These are phyloP conservation scores for Kalmusia sp. DNA, from an alignment of 2,329 filamentous ascomycete genomes.

Conservation along the genomic window DNA sequence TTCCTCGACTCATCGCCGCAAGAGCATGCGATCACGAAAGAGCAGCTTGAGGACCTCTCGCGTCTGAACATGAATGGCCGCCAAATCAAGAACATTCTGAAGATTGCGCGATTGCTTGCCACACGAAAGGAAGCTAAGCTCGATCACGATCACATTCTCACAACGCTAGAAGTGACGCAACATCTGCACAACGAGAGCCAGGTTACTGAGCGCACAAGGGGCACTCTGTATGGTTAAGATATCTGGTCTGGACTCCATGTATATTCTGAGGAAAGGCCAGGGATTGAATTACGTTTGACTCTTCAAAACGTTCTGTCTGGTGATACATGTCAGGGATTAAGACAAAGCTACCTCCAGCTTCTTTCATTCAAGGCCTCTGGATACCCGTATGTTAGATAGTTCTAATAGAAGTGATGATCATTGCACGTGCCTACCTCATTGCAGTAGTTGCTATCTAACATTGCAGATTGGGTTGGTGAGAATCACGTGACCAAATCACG, in stretches of 20 bases:
- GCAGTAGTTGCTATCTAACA: no score
- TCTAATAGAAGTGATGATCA: no score
- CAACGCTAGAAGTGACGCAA: conserved; percentile 49
- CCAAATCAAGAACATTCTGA: conserved; percentile 54
- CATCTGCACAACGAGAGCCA: conserved; percentile 48
- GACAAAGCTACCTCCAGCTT: no score
- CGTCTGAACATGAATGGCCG: conserved; percentile 49
- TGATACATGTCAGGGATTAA: no score
- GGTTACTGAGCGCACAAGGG: conserved; percentile 35
- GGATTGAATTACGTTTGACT: no score
- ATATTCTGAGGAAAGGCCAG: no score
- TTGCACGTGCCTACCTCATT: no score
- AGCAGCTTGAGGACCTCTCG: conserved; percentile 42
- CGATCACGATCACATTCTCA: conserved; percentile 39
- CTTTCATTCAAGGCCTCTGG: no score
- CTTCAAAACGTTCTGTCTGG: no score
- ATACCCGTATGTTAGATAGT: no score
- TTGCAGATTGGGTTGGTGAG: no score
- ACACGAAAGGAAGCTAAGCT: conserved; percentile 27
- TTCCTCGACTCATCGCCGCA: conserved; percentile 45
- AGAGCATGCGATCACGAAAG: conserved; percentile 40
- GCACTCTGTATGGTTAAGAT: conserved; percentile 33
- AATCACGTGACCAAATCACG: no score
- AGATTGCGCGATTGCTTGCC: conserved; percentile 47
- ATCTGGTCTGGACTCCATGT: neutral